phyloP scores from a whole-genome alignment of 2,329 filamentous ascomycete genomes.

The Paramyrothecium roridum region DNA sequence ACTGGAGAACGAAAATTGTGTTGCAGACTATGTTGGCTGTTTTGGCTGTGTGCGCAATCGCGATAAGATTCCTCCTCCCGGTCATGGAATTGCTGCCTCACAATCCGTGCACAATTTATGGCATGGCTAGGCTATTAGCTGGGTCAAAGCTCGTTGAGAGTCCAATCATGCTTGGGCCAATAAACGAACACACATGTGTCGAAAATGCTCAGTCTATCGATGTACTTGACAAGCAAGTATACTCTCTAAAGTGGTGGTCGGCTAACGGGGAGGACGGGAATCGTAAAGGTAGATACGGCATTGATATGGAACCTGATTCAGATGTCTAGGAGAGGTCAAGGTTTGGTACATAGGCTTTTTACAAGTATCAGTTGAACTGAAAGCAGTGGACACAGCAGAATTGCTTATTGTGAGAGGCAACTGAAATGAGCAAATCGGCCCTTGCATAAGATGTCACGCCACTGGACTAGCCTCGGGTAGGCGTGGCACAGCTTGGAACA shows the following conservation, averaged over 20 bases:
- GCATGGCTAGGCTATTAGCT: background rate
- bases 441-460: no score
- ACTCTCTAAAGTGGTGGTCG: background rate
- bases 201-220: background rate
- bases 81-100: background rate
- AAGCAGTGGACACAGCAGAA: no score
- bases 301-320: background rate
- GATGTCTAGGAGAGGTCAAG: background rate
- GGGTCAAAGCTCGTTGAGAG: background rate
- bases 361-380: no score
- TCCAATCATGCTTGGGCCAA: background rate
- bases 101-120: background rate
- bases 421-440: no score
- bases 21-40: background rate
- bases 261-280: background rate
- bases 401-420: no score
- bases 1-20: background rate
- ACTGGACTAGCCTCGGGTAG: no score
- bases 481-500: no score
- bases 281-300: background rate
- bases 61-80: background rate
- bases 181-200: background rate
- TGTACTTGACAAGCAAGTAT: background rate
- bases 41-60: background rate
- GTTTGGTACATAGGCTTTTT: no score